Evolutionary conservation across 2,329 filamentous ascomycete genomes (phyloP), one percentile per base, ranked within the genome.

Genomic region (Ampelomyces quisqualis): DNA sequence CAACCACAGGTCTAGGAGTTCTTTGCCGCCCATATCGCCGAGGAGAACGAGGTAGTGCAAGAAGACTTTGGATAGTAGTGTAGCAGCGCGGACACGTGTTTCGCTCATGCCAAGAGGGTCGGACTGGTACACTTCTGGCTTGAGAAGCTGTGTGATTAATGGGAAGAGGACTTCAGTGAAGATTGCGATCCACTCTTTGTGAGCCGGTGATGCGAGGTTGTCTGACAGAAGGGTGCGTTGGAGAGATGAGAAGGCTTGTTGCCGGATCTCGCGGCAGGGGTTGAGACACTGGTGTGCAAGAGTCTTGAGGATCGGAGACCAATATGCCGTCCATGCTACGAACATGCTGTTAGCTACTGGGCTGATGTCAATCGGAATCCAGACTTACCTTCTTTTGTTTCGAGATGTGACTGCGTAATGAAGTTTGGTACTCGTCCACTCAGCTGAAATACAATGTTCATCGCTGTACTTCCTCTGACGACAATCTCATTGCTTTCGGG

Each of bases 101-200:
- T 97, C 91, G 53, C 87, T 87, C 93, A 98, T 98, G 24, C 93
- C 93, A 23, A 86, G 76, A 1, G 88, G 86, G 64, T 98, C 93
- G 2, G 86, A 86, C 38, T 90, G 89, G 66, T 94, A 96, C 7
- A 96, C 85, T 68, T 98, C 93, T 1, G 93, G 93, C 67, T 95
- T 96, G 11, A 98, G 76, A 2, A 98, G 77, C 48, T 87, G 81
- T 23, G 86, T 77, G 48, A 97, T 91, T 10, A 98, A 76, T 1
- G 93, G 93, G 68, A 98, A 96, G 11, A 98, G 76, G 2, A 97
- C 90, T 63, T 96, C 87, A 49, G 84, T 82, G 67, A 98, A 98
- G 36, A 98, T 96, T 27, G 89, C 88, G 0, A 86, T 93, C 91
- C 93, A 97, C 70, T 94, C 88, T 52, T 88, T 81, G 59, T 95